Conservation (phyloP, 371 early-diverging fungal species). For the Mucor mucedo region DNA sequence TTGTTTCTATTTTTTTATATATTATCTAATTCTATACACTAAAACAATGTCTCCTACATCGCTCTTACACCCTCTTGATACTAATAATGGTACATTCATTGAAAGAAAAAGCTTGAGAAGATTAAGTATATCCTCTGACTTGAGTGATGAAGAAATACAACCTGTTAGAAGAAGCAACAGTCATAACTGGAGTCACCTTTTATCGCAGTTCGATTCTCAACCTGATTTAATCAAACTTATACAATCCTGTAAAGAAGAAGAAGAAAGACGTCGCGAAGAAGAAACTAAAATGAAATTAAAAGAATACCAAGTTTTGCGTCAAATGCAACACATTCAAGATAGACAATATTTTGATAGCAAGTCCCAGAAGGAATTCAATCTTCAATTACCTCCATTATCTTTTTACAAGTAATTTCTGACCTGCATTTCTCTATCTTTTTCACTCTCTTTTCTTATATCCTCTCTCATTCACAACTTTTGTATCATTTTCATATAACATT, state of each 20-base stretch:
- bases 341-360: slow-evolving; percentile 5
- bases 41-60: slow-evolving; percentile 10
- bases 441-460: neutral
- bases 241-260: slow-evolving; percentile 53
- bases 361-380: slow-evolving; percentile 3
- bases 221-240: slow-evolving; percentile 56
- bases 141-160: slow-evolving; percentile 16
- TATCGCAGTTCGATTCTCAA: slow-evolving; percentile 35
- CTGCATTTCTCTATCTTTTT: neutral
- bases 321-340: slow-evolving; percentile 17
- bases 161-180: neutral
- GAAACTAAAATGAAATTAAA: slow-evolving; percentile 52
- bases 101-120: slow-evolving; percentile 15
- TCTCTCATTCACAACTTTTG: neutral
- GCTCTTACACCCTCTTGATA: slow-evolving; percentile 18
- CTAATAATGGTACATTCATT: slow-evolving; percentile 2
- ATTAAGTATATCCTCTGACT: slow-evolving; percentile 16
- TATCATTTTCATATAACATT: neutral
- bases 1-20: neutral
- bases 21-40: neutral
- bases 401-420: neutral
- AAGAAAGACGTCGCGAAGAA: slow-evolving; percentile 53
- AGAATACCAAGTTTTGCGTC: slow-evolving; percentile 32
- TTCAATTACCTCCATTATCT: slow-evolving; percentile 12
- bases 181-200: slow-evolving; percentile 22